Base-by-base conservation (phyloP, 352 stramenopile species). In the Ophiocytium majus region DNA sequence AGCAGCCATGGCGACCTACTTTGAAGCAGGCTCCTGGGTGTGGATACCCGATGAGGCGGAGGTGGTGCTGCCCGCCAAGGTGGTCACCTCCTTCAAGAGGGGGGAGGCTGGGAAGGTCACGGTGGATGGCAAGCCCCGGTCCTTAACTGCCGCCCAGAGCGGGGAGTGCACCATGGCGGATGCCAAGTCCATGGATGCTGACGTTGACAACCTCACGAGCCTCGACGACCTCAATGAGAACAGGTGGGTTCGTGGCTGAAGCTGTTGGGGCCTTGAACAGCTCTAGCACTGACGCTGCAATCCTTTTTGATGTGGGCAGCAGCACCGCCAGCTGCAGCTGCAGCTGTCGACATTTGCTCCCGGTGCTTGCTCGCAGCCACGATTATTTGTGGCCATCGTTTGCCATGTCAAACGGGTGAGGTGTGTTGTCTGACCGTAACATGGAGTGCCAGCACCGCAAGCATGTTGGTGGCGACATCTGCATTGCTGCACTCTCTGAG, bases 161-260 rank as follows among this genome's bases (percentile, higher is more conserved):
- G 49, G 71, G 14, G 43, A 85, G 57, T 81, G 85, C 43, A 80
- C 78, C 34, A 32, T 88, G 31, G 88, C 79, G 71, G 88, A 91
- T 74, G 66, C 81, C 0, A 81, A 91, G 76, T 86, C 83, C 17
- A 80, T 91, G 36, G 80, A 90, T 75, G 71, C 88, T 0, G 76
- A 82, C 9, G 85, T 91, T 63, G 88, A 92, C 23, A 88, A 88
- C 80, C 79, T 88, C 9, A 88, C 81, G 0, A 86, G 89, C 35
- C 82, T 92, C 9, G 90, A 91, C 81, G 85, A 92, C 84, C 85
- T 92, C 10, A 92, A 92, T 82, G 90, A 92, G 83, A 87, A 89
- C 57, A 81, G 75, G 75, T 81, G 9, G 10, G 75, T 17, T 78
- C n/a, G n/a, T n/a, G n/a, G n/a, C n/a, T n/a, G n/a, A n/a, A n/a